phyloP scores from a whole-genome alignment of 2,329 filamentous ascomycete genomes.

The Hypoxylon rubiginosum region DNA sequence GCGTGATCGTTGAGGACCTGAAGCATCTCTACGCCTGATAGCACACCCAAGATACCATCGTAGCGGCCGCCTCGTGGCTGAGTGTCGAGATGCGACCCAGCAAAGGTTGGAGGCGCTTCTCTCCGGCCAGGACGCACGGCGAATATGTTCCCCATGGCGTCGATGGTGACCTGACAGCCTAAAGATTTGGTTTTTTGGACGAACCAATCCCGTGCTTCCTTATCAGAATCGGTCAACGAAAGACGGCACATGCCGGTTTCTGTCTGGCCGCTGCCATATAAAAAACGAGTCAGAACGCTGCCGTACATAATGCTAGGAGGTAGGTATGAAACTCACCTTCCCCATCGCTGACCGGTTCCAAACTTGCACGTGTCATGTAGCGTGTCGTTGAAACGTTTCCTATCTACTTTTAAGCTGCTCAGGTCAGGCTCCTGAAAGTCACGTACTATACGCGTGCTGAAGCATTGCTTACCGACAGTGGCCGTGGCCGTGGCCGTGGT shows the following conservation, averaged over 20 bases:
- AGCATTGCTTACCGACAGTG: not conserved
- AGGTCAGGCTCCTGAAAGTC: not conserved
- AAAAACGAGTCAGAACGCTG: not conserved
- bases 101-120: conserved; percentile 72
- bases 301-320: too few species aligned
- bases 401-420: not conserved
- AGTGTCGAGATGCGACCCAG: conserved; percentile 76
- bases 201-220: conserved; percentile 9
- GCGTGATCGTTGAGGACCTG: conserved; percentile 74
- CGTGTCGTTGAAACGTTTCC: not conserved
- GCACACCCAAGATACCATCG: conserved; percentile 81
- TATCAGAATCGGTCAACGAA: not conserved
- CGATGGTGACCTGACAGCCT: conserved; percentile 20
- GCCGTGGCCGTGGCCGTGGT: too few species aligned
- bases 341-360: not conserved
- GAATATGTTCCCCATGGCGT: conserved; percentile 45
- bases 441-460: not conserved
- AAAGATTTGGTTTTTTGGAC: not conserved
- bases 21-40: conserved; percentile 78
- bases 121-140: conserved; percentile 68
- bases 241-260: not conserved
- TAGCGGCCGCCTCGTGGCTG: conserved; percentile 74
- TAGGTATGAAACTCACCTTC: not conserved
- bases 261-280: not conserved
- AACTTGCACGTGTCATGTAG: not conserved